Percentiles rank a stretch among this genome's conserved stretches.
phyloP scores from a whole-genome alignment of 2,329 filamentous ascomycete genomes.

The Beauveria varroae region DNA sequence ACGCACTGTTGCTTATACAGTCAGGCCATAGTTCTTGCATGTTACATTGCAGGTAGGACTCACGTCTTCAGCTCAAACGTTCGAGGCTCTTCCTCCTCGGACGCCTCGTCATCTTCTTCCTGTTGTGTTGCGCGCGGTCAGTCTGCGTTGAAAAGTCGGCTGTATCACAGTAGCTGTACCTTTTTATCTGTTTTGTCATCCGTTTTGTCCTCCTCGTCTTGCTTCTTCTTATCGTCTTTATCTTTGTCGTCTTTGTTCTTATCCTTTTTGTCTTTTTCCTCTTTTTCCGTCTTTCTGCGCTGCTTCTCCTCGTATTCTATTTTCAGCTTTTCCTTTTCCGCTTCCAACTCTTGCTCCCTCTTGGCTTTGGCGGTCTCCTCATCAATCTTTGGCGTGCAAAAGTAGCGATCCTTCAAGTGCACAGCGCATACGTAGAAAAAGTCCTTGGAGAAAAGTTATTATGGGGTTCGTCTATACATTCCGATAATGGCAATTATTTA shows the following conservation, averaged over 20 bases:
- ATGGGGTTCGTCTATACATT: neutral
- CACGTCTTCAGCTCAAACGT: slow-evolving; percentile 81
- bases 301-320: slow-evolving; percentile 73
- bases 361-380: slow-evolving; percentile 57
- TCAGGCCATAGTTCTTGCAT: neutral
- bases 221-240: slow-evolving; percentile 37
- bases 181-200: slow-evolving; percentile 31
- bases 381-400: slow-evolving; percentile 69
- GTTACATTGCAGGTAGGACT: neutral
- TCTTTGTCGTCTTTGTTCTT: slow-evolving; percentile 41
- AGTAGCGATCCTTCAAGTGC: slow-evolving; percentile 77
- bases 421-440: slow-evolving; percentile 86
- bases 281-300: slow-evolving; percentile 60
- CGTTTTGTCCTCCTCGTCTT: slow-evolving; percentile 32
- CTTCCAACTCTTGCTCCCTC: slow-evolving; percentile 52
- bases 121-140: slow-evolving; percentile 5
- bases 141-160: neutral
- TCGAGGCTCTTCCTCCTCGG: slow-evolving; percentile 60
- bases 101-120: slow-evolving; percentile 17
- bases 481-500: neutral
- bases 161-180: slow-evolving; percentile 5
- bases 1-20: slow-evolving; percentile 46
- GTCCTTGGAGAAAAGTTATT: slow-evolving; percentile 40
- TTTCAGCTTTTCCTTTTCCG: slow-evolving; percentile 57
- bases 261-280: slow-evolving; percentile 48